A percentile compares a stretch with the other conserved stretches of the same genome.
These are phyloP conservation scores for Carex cristatella DNA, from an alignment of 176 grass and related monocot species.

Conservation along the genomic window DNA sequence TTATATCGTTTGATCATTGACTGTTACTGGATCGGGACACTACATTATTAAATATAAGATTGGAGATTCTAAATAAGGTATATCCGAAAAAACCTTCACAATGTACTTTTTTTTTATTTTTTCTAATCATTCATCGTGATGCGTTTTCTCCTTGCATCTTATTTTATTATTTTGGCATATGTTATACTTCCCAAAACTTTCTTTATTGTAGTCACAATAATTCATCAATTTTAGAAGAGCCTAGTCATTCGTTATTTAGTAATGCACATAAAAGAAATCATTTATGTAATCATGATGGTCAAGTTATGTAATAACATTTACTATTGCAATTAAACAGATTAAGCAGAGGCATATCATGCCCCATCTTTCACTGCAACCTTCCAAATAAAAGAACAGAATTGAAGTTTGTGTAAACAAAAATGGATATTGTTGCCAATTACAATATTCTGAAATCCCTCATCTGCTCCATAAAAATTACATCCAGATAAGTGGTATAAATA, in stretches of 20 bases:
- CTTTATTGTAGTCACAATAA: not conserved
- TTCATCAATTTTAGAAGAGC: not conserved
- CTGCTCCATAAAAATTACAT: not conserved
- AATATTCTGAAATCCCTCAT: not conserved
- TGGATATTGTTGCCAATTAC: conserved; percentile 6
- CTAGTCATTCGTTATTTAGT: not conserved
- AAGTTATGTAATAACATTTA: not conserved
- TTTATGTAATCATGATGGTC: not conserved
- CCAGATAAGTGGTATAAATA: not conserved
- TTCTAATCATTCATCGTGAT: not conserved
- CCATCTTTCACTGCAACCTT: not conserved
- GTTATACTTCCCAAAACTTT: no score
- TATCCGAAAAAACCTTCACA: not conserved
- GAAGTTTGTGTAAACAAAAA: not conserved
- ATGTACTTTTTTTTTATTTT: not conserved
- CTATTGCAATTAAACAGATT: not conserved
- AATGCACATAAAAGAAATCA: not conserved
- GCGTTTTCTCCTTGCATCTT: not conserved
- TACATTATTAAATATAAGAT: no score
- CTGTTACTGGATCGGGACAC: no score
- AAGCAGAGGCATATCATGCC: not conserved
- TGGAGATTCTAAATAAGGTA: no score
- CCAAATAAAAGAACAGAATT: not conserved
- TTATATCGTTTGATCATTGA: no score
- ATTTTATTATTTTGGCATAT: not conserved